Percentiles rank a stretch among this genome's conserved stretches.
Conservation (phyloP, 768 basidiomycete species). For the Auricularia sp. region DNA sequence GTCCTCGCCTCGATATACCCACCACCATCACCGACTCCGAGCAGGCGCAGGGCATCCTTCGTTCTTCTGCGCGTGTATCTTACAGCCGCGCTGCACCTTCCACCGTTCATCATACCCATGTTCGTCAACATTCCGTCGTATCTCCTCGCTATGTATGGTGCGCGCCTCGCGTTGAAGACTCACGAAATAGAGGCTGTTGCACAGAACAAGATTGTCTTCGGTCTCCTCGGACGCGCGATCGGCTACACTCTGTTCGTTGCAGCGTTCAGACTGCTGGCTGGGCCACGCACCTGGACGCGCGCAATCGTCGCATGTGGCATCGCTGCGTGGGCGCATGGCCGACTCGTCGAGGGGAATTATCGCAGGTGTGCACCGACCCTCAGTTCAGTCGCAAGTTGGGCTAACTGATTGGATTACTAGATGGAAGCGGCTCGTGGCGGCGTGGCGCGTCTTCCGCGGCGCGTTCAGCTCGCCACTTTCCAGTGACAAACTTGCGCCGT, state of each 20-base stretch:
- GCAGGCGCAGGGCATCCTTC: constrained; percentile 68
- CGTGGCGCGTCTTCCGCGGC: constrained; percentile 95
- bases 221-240: constrained; percentile 51
- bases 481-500: constrained; percentile 53
- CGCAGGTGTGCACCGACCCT: not conserved
- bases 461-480: constrained; percentile 81
- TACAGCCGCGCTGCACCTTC: constrained; percentile 70
- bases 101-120: constrained; percentile 83
- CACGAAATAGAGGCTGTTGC: constrained; percentile 93
- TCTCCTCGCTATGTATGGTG: constrained; percentile 65
- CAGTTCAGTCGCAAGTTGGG: not conserved
- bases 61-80: constrained; percentile 70
- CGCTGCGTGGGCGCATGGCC: not conserved
- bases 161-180: constrained; percentile 46
- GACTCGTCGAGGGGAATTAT: not conserved
- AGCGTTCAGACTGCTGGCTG: constrained; percentile 62
- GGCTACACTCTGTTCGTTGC: constrained; percentile 65
- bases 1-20: constrained; percentile 68
- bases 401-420: constrained; percentile 28
- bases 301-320: constrained; percentile 71
- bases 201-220: constrained; percentile 92
- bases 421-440: constrained; percentile 75
- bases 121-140: constrained; percentile 81
- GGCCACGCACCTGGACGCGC: constrained; percentile 59
- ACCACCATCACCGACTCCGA: constrained; percentile 53